Evolutionary conservation across 2,329 filamentous ascomycete species (phyloP).

Genomic region (Periconia digitata): DNA sequence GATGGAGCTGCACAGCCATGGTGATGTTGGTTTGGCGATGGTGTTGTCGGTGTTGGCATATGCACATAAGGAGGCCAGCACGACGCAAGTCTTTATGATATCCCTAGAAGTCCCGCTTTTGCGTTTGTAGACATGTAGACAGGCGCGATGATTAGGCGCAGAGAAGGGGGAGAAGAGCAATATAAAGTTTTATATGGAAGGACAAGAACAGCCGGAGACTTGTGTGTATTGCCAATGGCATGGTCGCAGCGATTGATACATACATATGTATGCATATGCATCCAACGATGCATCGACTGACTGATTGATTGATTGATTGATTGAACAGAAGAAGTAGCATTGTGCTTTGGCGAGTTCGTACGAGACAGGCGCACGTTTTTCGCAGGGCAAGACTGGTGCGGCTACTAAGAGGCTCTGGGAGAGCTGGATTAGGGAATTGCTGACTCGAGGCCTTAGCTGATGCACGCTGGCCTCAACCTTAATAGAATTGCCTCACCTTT

Average conservation of each 20-base stretch:
- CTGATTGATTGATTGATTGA: too few species aligned
- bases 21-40: neutral
- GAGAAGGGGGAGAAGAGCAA: neutral
- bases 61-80: neutral
- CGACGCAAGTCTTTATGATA: neutral
- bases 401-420: too few species aligned
- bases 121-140: neutral
- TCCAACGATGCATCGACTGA: too few species aligned
- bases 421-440: neutral
- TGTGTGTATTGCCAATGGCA: too few species aligned
- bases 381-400: too few species aligned
- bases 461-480: neutral
- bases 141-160: neutral
- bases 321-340: too few species aligned
- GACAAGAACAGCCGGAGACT: too few species aligned
- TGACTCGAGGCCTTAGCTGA: neutral
- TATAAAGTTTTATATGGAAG: too few species aligned
- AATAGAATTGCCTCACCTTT: neutral
- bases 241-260: too few species aligned
- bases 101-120: neutral
- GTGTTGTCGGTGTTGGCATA: neutral
- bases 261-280: too few species aligned
- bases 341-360: too few species aligned
- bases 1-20: neutral
- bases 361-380: too few species aligned